A percentile compares a stretch with the other conserved stretches of the same genome.
Evolutionary conservation across 495 filamentous ascomycete species (phyloP).

Genomic region (Amniculicola lignicola): DNA sequence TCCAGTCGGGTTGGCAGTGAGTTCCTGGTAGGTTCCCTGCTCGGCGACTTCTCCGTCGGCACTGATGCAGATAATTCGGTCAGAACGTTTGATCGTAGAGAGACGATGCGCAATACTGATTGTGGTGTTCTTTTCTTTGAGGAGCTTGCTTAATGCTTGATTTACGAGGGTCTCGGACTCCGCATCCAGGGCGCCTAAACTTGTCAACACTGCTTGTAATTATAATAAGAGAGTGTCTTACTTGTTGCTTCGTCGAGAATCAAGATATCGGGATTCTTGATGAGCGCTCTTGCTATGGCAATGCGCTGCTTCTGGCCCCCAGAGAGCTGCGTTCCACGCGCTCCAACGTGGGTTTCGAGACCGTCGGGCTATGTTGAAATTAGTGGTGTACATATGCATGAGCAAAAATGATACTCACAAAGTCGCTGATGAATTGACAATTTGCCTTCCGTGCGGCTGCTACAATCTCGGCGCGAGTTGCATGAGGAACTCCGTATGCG

Average conservation of each 20-base stretch:
- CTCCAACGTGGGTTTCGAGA: conserved; percentile 88
- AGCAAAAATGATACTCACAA: conserved; percentile 50
- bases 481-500: conserved; percentile 80
- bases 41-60: conserved; percentile 85
- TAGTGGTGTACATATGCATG: conserved; percentile 9
- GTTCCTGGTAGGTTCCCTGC: conserved; percentile 74
- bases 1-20: conserved; percentile 67
- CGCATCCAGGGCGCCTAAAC: conserved; percentile 82
- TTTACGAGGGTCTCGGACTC: conserved; percentile 97
- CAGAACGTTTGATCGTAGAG: conserved; percentile 91
- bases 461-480: conserved; percentile 76
- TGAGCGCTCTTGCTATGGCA: conserved; percentile 88
- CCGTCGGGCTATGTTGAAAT: conserved; percentile 68
- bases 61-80: conserved; percentile 84
- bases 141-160: conserved; percentile 72
- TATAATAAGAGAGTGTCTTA: conserved; percentile 16
- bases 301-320: conserved; percentile 98
- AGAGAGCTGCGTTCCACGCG: conserved; percentile 87
- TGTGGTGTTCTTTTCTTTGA: conserved; percentile 84
- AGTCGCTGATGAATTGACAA: conserved; percentile 93
- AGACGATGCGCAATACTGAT: conserved; percentile 95
- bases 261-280: conserved; percentile 94
- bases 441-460: conserved; percentile 90
- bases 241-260: conserved; percentile 80
- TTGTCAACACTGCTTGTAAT: no score